Percentiles rank a stretch among this genome's conserved stretches.
Evolutionary conservation across 2,329 filamentous ascomycete species (phyloP).

Genomic region (Aspergillus amoenus): DNA sequence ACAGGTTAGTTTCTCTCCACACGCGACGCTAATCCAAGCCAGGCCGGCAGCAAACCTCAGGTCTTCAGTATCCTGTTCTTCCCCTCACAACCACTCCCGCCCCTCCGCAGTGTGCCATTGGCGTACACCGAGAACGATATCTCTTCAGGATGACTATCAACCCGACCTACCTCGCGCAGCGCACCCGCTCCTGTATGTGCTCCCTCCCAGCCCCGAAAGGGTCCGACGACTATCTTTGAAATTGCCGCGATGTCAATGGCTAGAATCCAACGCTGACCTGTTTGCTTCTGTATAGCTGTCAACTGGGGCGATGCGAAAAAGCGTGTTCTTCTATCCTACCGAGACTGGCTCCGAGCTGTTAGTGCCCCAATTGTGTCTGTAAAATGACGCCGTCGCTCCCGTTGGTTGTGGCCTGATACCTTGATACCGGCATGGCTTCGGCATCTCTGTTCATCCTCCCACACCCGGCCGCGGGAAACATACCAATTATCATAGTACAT

Average conservation of each 20-base stretch:
- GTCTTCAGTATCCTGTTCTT: slow-evolving; percentile 3
- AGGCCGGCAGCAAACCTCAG: slow-evolving; percentile 21
- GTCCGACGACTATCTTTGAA: slow-evolving; percentile 25
- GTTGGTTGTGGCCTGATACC: background rate
- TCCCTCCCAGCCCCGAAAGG: slow-evolving; percentile 10
- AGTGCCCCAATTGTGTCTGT: slow-evolving; percentile 43
- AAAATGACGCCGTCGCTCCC: background rate
- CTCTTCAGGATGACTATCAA: slow-evolving; percentile 73
- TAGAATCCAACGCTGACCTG: slow-evolving; percentile 25
- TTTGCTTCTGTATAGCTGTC: slow-evolving; percentile 59
- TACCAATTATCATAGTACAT: background rate
- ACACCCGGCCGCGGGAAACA: background rate
- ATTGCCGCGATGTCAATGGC: slow-evolving; percentile 22
- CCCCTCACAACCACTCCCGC: slow-evolving; percentile 10
- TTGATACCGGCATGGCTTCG: slow-evolving; percentile 1
- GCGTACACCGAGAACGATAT: slow-evolving; percentile 1
- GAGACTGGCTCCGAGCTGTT: slow-evolving; percentile 96
- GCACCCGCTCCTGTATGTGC: slow-evolving; percentile 72
- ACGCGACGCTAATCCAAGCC: background rate
- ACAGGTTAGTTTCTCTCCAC: background rate
- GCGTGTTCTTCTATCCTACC: slow-evolving; percentile 84
- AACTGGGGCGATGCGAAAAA: slow-evolving; percentile 86
- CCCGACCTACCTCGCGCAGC: slow-evolving; percentile 85
- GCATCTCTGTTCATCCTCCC: background rate
- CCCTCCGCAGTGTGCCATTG: slow-evolving; percentile 17